phyloP scores from a whole-genome alignment of 805 yeast genomes.

The Candida succiphila region DNA sequence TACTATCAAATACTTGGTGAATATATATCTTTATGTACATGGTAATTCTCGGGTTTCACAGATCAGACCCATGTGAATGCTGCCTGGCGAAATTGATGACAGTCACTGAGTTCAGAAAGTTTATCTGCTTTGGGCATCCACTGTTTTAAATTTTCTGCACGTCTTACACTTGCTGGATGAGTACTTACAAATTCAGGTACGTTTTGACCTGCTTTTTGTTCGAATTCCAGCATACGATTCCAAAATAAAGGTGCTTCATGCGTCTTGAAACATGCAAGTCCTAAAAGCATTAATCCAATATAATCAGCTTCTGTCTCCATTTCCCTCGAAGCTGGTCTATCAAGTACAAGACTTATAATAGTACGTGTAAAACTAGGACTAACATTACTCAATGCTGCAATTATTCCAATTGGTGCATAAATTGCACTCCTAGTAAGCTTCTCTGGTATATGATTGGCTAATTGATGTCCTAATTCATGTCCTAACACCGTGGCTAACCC shows the following conservation, averaged over 20 bases:
- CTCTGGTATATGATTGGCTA: conserved; percentile 88
- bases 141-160: conserved; percentile 55
- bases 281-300: conserved; percentile 88
- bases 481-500: conserved; percentile 93
- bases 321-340: conserved; percentile 80
- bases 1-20: no score
- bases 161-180: conserved; percentile 75
- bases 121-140: conserved; percentile 58
- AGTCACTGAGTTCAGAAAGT: conserved; percentile 31
- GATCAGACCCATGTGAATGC: no score
- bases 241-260: conserved; percentile 67
- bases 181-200: conserved; percentile 66
- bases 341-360: conserved; percentile 43
- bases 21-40: no score
- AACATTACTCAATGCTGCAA: conserved; percentile 55
- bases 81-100: conserved; percentile 19
- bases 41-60: no score
- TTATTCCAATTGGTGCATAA: conserved; percentile 41
- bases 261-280: conserved; percentile 81
- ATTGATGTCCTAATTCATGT: conserved; percentile 90
- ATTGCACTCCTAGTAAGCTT: conserved; percentile 70
- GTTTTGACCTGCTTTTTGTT: conserved; percentile 23
- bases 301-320: conserved; percentile 97
- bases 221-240: conserved; percentile 64
- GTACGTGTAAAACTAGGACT: conserved; percentile 40